Evolutionary conservation across 192 early-diverging fungal species (phyloP), one percentile per base, ranked within the genome.

Genomic region (Lobosporangium transversale): DNA sequence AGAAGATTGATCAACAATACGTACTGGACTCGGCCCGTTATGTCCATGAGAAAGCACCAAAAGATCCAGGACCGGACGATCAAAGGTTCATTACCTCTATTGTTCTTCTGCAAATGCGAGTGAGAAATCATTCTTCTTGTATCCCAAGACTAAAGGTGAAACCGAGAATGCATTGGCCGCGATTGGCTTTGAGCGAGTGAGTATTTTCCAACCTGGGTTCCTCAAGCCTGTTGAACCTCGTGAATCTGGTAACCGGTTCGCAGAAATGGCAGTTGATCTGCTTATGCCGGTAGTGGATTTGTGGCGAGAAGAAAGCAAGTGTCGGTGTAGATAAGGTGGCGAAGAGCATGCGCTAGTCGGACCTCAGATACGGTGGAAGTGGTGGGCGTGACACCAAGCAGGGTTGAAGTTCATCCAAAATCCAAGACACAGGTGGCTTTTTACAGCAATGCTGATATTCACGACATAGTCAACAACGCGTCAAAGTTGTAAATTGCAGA

Each of bases 1-100:
- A 83, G 53, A 91, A 88, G 68, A 91, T 94, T 42, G 94, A 94
- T 57, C 90, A 92, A 45, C 87, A 89, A 57, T 94, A 94, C 57
- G 88, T 90, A 12, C 56, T 95, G 7, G 86, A 83, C 36, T 79
- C 90, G 15, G 89, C 91, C 3, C 87, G 88, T 32, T 57, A 83
- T 7, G 79, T 90, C 51, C 81, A 66, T 9, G 81, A 87, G 64
- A 75, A 87, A 48, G 85, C 89, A 12, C 78, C 81, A 20, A 66
- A 64, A 23, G 49, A 76, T 18, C 58, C 42, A 21, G 64, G n/a
- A 66, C 55, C 0, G 59, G 42, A 37, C n/a, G 62, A 17, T 62
- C 67, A 31, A 81, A 78, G 27, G 70, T 84, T n/a, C 88, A 89
- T 30, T 85, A 78, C 53, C 44, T 87, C 3, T 84, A 87, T 54